phyloP scores from a whole-genome alignment of 768 basidiomycete species.

The Boletus sensibilis region DNA sequence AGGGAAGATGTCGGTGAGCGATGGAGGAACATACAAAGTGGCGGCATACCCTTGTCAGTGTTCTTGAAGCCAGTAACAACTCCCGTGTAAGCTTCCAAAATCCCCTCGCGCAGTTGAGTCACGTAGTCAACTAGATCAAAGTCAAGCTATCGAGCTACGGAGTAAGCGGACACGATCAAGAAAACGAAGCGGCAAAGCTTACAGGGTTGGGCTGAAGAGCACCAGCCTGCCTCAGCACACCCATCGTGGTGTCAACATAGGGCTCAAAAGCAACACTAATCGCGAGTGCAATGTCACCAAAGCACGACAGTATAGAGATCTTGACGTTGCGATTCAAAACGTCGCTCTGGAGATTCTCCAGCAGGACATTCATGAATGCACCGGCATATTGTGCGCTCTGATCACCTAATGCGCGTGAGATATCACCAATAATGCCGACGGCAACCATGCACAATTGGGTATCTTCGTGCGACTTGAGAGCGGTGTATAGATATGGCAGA shows the following conservation, averaged over 20 bases:
- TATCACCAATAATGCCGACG: slow-evolving; percentile 93
- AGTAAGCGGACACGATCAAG: neutral
- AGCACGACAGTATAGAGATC: slow-evolving; percentile 92
- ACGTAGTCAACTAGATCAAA: slow-evolving; percentile 94
- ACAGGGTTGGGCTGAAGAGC: slow-evolving; percentile 85
- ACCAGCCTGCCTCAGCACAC: slow-evolving; percentile 88
- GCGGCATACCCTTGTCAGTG: slow-evolving; percentile 62
- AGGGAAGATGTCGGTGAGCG: neutral
- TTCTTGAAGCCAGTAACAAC: slow-evolving; percentile 89
- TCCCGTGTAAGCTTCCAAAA: slow-evolving; percentile 95
- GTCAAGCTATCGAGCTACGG: slow-evolving; percentile 53
- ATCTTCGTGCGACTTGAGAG: slow-evolving; percentile 91
- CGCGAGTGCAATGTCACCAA: slow-evolving; percentile 95
- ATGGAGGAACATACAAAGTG: neutral
- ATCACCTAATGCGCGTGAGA: slow-evolving; percentile 91
- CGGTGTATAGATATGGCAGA: slow-evolving; percentile 82
- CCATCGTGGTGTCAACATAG: slow-evolving; percentile 88
- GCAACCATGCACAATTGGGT: slow-evolving; percentile 94
- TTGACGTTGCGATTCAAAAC: slow-evolving; percentile 93
- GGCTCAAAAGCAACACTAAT: slow-evolving; percentile 85
- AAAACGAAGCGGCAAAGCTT: slow-evolving; percentile 26
- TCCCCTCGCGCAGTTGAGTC: slow-evolving; percentile 84
- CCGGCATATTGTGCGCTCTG: slow-evolving; percentile 79
- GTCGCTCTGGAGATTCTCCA: slow-evolving; percentile 89
- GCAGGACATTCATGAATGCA: slow-evolving; percentile 87